Evolutionary conservation across 1,139 yeast genomes (phyloP), one percentile per base, ranked within the genome.

Genomic region (Insectozyma bohioensis): DNA sequence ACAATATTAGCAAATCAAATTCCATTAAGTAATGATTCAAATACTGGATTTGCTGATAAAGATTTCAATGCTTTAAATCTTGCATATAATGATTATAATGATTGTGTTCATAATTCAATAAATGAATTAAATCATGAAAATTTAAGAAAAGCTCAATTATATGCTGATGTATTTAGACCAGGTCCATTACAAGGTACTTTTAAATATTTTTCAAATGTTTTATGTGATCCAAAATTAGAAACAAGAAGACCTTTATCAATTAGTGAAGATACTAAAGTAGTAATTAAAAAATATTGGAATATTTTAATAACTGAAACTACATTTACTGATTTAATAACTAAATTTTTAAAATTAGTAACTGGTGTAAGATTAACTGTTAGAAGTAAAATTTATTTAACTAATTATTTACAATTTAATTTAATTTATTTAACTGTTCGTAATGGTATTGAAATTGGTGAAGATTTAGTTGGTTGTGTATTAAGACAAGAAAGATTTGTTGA

Each of bases 401-500:
- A 45, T 12, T 52, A 54, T 31, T 24, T 36, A 2, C 37, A 45
- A 15, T 43, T 46, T 46, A 54, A 54, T 36, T 42, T 53, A 30
- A 40, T 53, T 16, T 51, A 49, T 24, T 33, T 44, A 6, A 51
- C 61, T 3, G 36, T 47, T 12, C 34, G 38, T 3, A 36, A 40
- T 12, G 37, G 46, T 1, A 39, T 49, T 14, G 41, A 40, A 16
- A 41, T 53, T 31, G 50, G 49, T 24, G 60, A 55, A 34, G 63
- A 63, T 37, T 47, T 66, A 28, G 63, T 58, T 9, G 60, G 58
- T 0, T 54, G 61, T 31, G 58, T 62, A 8, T 12, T 49, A 11
- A 47, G 63, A 10, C 70, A 66, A 39, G 56, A 56, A 27, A 34
- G 49, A 11, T 66, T 65, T 37, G 49, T 54, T 7, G 51, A 46